Evolutionary conservation across 805 yeast species (phyloP), one percentile per base, ranked within the genome.

Genomic region (Yarrowia divulgata): DNA sequence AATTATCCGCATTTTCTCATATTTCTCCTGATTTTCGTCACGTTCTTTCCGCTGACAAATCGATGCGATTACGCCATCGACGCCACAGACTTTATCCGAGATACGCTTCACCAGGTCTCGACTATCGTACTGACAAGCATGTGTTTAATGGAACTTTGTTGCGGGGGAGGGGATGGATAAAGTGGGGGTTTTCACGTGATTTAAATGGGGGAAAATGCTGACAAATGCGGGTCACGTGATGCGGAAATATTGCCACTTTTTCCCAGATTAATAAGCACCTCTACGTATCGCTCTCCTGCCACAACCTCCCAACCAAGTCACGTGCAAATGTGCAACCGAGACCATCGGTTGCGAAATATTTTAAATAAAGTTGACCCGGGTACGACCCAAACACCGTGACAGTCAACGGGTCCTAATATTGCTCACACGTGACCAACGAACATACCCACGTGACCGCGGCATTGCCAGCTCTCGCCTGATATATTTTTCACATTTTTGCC

Each of bases 331-430:
- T n/a, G 14, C 19, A 35, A 52, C 10, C 5, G 1, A 7, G 7
- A 29, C 8, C 13, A 10, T 12, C 14, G 58, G 58, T 52, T 52
- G 58, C 58, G 57, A 52, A 35, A 12, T n/a, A 52, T 18, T 29
- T 19, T 14, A 52, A 52, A 52, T 52, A 52, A 8, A 52, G 58
- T 52, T 52, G 58, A 52, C 58, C 42, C 58, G 58, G 58, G 58
- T 52, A 12, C 19, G 29, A 23, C 29, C 5, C 23, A n/a, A 23
- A 23, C 29, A 4, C 29, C 29, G 29, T 23, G 29, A 4, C 29
- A 23, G 29, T n/a, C n/a, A n/a, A n/a, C n/a, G n/a, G n/a, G n/a
- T n/a, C 35, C 19, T 5, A 1, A 6, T 12, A 12, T 18, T 8
- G 23, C 40, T n/a, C 8, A 18, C 58, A 52, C 32, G 43, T 52